Conservation (phyloP, 129 eudicot species). For the Pseudognaphalium luteoalbum region DNA sequence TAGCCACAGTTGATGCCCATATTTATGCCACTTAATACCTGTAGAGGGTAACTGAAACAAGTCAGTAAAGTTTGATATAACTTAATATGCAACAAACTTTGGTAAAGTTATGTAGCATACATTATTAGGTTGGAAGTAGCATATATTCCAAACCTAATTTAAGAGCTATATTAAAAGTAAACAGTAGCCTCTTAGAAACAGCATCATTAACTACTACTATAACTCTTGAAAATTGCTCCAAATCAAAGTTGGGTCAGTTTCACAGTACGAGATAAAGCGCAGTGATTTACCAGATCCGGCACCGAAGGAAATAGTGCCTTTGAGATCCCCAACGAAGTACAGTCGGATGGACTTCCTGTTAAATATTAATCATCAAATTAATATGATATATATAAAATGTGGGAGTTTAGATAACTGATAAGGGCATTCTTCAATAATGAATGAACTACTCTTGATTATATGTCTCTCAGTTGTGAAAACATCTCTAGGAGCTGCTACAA, state of each 20-base stretch:
- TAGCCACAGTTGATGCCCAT: slow-evolving; percentile 92
- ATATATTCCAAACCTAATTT: too few relatives aligned
- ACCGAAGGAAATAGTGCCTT: slow-evolving; percentile 62
- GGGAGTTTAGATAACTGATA: neutral
- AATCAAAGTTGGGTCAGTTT: neutral
- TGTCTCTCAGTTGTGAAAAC: neutral
- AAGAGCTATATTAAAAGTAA: too few relatives aligned
- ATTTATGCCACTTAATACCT: slow-evolving; percentile 96
- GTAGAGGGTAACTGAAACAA: slow-evolving; percentile 21
- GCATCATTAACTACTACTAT: neutral
- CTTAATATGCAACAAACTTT: neutral
- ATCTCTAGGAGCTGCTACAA: neutral
- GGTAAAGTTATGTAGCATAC: neutral
- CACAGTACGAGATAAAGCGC: neutral
- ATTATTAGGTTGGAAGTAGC: too few relatives aligned
- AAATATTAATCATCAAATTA: slow-evolving; percentile 3
- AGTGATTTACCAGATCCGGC: slow-evolving; percentile 81
- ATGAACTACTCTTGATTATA: neutral
- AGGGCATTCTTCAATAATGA: neutral
- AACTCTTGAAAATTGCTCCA: too few relatives aligned
- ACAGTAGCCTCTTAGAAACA: too few relatives aligned
- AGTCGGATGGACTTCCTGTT: slow-evolving; percentile 94
- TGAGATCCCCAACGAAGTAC: slow-evolving; percentile 83
- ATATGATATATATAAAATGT: neutral
- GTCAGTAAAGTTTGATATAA: slow-evolving; percentile 11